phyloP scores from a whole-genome alignment of 257 asterid genomes.

The Solanum bulbocastanum region DNA sequence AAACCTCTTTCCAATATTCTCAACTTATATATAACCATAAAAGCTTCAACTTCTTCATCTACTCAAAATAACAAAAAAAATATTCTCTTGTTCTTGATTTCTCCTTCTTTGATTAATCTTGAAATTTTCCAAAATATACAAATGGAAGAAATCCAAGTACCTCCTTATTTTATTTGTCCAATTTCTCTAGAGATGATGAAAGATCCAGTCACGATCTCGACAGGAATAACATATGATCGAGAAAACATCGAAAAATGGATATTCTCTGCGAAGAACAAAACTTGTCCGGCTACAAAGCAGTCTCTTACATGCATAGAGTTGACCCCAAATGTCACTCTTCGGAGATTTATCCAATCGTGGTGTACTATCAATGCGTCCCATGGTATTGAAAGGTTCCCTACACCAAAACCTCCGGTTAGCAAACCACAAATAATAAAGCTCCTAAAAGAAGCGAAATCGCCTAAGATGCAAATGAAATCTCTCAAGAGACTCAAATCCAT shows the following conservation, averaged over 20 bases:
- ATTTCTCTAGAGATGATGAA: constrained; percentile 70
- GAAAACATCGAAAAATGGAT: constrained; percentile 74
- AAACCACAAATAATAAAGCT: constrained; percentile 43
- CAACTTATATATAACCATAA: background rate
- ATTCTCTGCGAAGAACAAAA: too few species aligned
- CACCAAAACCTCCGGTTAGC: constrained; percentile 58
- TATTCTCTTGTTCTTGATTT: too few species aligned
- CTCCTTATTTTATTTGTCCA: constrained; percentile 74
- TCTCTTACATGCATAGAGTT: too few species aligned
- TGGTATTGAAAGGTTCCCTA: constrained; percentile 69
- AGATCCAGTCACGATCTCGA: constrained; percentile 61
- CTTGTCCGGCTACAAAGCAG: too few species aligned
- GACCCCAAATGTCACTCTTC: too few species aligned
- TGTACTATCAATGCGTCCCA: constrained; percentile 49
- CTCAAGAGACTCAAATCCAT: constrained; percentile 43
- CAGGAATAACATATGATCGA: constrained; percentile 83
- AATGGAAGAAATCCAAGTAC: constrained; percentile 54
- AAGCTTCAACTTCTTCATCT: background rate
- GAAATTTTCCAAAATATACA: background rate
- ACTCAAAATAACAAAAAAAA: background rate
- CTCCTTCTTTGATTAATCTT: background rate
- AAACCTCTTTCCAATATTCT: background rate
- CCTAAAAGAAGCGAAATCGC: constrained; percentile 28
- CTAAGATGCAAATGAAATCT: constrained; percentile 27
- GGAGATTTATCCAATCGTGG: too few species aligned